Evolutionary conservation across 139 green algal species (phyloP).

Genomic region (Micromonas pusilla): DNA sequence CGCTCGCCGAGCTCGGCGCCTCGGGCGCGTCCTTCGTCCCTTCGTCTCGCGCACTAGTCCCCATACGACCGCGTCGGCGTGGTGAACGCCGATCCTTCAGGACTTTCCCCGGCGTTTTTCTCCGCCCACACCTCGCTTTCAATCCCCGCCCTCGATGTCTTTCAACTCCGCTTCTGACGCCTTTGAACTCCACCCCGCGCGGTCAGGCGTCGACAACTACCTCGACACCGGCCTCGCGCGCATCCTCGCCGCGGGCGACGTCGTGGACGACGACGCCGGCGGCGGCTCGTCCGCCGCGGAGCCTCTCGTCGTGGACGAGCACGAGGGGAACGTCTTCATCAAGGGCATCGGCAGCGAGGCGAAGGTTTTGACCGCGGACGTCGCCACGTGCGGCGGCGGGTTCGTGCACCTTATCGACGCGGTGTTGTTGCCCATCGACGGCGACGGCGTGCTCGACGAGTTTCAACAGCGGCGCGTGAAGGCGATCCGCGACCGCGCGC

Average conservation of each 20-base stretch:
- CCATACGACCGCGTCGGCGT: too few species aligned
- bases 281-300: neutral
- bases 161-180: too few species aligned
- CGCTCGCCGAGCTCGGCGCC: neutral
- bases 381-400: neutral
- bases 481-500: neutral
- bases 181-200: too few species aligned
- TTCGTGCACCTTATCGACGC: conserved; percentile 5
- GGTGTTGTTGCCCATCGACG: conserved; percentile 15
- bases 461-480: neutral
- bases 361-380: conserved; percentile 8
- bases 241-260: neutral
- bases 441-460: conserved; percentile 10
- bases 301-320: neutral
- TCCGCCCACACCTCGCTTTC: too few species aligned
- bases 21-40: too few species aligned
- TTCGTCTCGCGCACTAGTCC: too few species aligned
- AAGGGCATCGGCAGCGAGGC: conserved; percentile 15
- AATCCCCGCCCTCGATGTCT: too few species aligned
- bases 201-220: neutral
- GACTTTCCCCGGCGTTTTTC: too few species aligned
- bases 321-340: neutral
- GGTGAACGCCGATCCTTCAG: too few species aligned
- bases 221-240: neutral
- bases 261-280: neutral